phyloP scores from a whole-genome alignment of 2,329 filamentous ascomycete genomes.

The Pleoardoris graminearum region DNA sequence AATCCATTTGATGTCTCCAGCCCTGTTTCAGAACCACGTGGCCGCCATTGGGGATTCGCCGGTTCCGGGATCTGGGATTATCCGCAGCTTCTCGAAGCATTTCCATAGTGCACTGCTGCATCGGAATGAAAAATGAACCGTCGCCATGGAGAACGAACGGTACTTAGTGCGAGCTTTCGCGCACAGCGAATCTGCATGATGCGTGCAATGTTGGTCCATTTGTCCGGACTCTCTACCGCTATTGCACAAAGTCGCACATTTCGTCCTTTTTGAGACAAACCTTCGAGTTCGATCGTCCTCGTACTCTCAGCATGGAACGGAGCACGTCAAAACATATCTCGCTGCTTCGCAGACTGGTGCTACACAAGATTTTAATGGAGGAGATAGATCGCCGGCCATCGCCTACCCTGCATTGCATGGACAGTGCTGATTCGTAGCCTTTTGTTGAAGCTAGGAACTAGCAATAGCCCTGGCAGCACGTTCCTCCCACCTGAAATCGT shows the following conservation, averaged over 20 bases:
- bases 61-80: background rate
- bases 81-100: slow-evolving; percentile 9
- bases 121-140: slow-evolving; percentile 2
- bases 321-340: slow-evolving; percentile 7
- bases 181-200: background rate
- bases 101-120: slow-evolving; percentile 2
- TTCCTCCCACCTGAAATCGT: slow-evolving; percentile 21
- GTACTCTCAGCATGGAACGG: background rate
- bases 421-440: slow-evolving; percentile 18
- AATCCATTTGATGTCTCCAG: background rate
- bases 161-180: background rate
- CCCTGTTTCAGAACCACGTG: slow-evolving; percentile 1
- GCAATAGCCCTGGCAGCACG: slow-evolving; percentile 16
- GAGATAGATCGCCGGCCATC: background rate
- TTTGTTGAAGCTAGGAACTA: slow-evolving; percentile 16
- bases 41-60: background rate
- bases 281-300: background rate
- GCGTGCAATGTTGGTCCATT: background rate
- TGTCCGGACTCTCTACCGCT: background rate
- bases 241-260: too few species aligned
- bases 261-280: background rate
- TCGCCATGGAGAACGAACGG: background rate
- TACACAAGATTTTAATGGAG: background rate
- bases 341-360: slow-evolving; percentile 9
- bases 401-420: slow-evolving; percentile 14